phyloP scores from a whole-genome alignment of 2,329 filamentous ascomycete genomes.

The Emergomyces orientalis region DNA sequence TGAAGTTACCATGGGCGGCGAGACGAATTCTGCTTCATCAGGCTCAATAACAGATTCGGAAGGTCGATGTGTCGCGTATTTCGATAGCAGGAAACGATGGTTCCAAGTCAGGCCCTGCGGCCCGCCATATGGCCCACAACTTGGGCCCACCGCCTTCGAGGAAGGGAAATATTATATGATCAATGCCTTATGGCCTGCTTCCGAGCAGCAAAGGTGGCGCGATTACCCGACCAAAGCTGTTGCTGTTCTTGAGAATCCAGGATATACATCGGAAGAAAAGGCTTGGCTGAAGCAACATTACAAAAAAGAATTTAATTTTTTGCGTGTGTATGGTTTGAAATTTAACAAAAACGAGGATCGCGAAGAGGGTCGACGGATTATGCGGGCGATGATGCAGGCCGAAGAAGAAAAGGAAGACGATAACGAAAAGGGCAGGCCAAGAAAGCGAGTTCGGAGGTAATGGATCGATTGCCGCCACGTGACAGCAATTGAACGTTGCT shows the following conservation, averaged over 20 bases:
- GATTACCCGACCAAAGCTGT: background rate
- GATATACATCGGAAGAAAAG: constrained; percentile 23
- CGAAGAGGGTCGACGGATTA: constrained; percentile 26
- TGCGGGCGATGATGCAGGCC: constrained; percentile 18
- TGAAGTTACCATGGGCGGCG: background rate
- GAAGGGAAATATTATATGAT: background rate
- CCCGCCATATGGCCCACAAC: constrained; percentile 10
- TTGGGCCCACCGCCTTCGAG: constrained; percentile 6
- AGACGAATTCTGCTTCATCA: background rate
- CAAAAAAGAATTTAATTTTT: constrained; percentile 28
- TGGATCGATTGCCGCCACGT: constrained; percentile 19
- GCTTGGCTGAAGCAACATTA: constrained; percentile 30
- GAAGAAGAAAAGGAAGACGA: constrained; percentile 8
- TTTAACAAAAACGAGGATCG: constrained; percentile 34
- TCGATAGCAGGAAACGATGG: constrained; percentile 3
- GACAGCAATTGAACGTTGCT: constrained; percentile 13
- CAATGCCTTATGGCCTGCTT: constrained; percentile 10
- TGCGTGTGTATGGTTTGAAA: constrained; percentile 23
- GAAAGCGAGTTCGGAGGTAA: background rate
- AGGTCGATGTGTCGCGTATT: constrained; percentile 10
- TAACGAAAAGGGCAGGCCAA: background rate
- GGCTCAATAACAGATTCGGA: constrained; percentile 1
- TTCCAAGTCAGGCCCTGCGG: constrained; percentile 12
- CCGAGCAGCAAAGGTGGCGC: constrained; percentile 10
- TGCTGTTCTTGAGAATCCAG: background rate